Base-by-base conservation (phyloP, 2,329 filamentous ascomycete species). In the Teratosphaeria epicoccoides region DNA sequence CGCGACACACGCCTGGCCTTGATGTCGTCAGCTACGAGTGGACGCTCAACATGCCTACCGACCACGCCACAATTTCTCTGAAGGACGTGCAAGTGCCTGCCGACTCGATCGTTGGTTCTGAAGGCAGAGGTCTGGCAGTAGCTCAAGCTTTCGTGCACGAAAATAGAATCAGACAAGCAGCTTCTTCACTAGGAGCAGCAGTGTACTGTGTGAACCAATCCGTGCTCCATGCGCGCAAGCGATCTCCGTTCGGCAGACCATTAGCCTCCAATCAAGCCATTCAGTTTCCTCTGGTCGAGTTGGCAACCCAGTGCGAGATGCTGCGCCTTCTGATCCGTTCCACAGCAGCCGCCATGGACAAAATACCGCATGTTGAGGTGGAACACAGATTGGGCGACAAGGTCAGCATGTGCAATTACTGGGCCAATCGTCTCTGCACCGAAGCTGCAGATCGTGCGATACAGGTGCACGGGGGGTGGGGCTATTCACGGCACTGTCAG, bases 11-110 rank as follows among this genome's bases (percentile, higher is more conserved):
- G 0, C 70, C 71, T 1, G 80, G 80, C 0, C 58, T 83, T 14
- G 70, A 71, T 22, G 73, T 81, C 6, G 72, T 76, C 45, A 79
- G 76, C 33, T 83, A 80, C 57, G 76, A 83, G 64, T 83, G 79
- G 78, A 83, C 80, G 1, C 73, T 83, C 49, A 83, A 83, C 59
- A 84, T 83, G 80, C 80, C 80, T 0, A 83, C 80, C 5, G 80
- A 84, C 62, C 80, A 83, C 61, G 80, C 80, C 2, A 83, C 79
- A 1, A 70, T 83, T 37, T 72, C 73, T 2, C 68, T 83, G 44
- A 73, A 72, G n/a, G 65, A 77, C 51, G 80, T 81, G n/a, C 77
- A 71, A 60, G 76, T 83, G 1, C 77, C 80, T 0, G 66, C 70
- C 12, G 72, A 70, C 20, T 70, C 76, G 1, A 68, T 82, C 28